Evolutionary conservation across 805 yeast genomes (phyloP).

Genomic region (Starmerella cellae): DNA sequence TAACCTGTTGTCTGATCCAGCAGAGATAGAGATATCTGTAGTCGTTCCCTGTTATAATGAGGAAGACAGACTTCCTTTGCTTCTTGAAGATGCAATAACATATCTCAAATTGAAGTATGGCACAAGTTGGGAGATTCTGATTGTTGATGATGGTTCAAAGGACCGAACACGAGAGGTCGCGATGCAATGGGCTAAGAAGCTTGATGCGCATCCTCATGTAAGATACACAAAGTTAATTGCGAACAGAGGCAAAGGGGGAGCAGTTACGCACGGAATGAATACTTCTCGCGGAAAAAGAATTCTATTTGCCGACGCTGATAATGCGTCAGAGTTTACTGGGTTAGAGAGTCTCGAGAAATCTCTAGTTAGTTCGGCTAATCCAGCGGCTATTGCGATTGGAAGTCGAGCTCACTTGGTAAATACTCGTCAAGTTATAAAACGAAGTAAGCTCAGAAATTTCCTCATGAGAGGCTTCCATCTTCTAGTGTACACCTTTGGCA

Average conservation of each 20-base stretch:
- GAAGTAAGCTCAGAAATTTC: slow-evolving; percentile 76
- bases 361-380: slow-evolving; percentile 23
- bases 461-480: slow-evolving; percentile 87
- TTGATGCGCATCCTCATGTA: slow-evolving; percentile 47
- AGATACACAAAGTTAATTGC: slow-evolving; percentile 55
- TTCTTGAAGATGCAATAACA: slow-evolving; percentile 32
- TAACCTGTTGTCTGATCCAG: slow-evolving; percentile 19
- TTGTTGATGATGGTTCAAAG: slow-evolving; percentile 84
- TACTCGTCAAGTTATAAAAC: slow-evolving; percentile 90
- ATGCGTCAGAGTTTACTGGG: slow-evolving; percentile 77
- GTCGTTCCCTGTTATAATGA: slow-evolving; percentile 94
- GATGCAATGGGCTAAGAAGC: slow-evolving; percentile 38
- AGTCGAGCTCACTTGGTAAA: slow-evolving; percentile 94
- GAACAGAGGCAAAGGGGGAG: slow-evolving; percentile 94
- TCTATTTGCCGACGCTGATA: slow-evolving; percentile 95
- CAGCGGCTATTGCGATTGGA: slow-evolving; percentile 66
- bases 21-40: slow-evolving; percentile 46
- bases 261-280: slow-evolving; percentile 84
- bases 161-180: slow-evolving; percentile 73
- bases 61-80: slow-evolving; percentile 46
- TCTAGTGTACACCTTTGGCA: slow-evolving; percentile 77
- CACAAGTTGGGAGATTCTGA: slow-evolving; percentile 53
- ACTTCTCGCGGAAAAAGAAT: slow-evolving; percentile 58
- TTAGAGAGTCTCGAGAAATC: slow-evolving; percentile 37
- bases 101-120: slow-evolving; percentile 34